Base-by-base conservation (phyloP, 2,329 filamentous ascomycete genomes). In the Didymella lethalis region DNA sequence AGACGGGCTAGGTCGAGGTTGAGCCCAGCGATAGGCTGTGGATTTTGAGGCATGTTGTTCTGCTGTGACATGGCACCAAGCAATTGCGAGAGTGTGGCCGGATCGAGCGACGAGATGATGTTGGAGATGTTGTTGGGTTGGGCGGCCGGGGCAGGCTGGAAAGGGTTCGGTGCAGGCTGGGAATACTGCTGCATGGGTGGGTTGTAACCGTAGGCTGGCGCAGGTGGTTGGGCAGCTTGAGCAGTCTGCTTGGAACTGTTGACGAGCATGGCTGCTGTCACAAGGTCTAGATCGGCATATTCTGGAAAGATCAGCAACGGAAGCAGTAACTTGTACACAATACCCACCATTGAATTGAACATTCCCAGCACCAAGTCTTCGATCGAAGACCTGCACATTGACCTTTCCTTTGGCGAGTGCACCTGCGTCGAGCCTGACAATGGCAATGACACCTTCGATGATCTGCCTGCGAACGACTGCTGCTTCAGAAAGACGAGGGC, bases 391-490 rank as follows among this genome's bases (percentile, higher is more conserved):
- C 68, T 94, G 91, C 3, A 97, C 80, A 0, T 90, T 86, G 49
- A 98, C 90, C 72, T 89, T 93, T 64, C 88, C 88, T 1, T 84
- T 84, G 32, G 83, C 82, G 70, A 96, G 90, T 23, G 91, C 86
- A 45, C 83, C 82, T 49, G 87, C 82, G 60, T 90, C 88, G 14
- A 98, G 84, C 68, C 92, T 89, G 5, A 92, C 88, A 14, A 97
- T 90, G 8, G 90, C 94, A 50, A 91, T 85, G 1, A 97, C 94
- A 18, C 95, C 94, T 76, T 98, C 93, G 11, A 93, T 81, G 36
- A 96, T 91, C 73, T 97, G 92, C 51, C 91, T 85, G 65, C 92
- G 88, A 51, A 97, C 86, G n/a, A 97, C 88, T 5, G 89, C 86
- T 34, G 90, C 86, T 62, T 93, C 88, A 18, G 90, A 86, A 45